Conservation (phyloP, 345 rosid genomes). For the Syzygium aqueum region DNA sequence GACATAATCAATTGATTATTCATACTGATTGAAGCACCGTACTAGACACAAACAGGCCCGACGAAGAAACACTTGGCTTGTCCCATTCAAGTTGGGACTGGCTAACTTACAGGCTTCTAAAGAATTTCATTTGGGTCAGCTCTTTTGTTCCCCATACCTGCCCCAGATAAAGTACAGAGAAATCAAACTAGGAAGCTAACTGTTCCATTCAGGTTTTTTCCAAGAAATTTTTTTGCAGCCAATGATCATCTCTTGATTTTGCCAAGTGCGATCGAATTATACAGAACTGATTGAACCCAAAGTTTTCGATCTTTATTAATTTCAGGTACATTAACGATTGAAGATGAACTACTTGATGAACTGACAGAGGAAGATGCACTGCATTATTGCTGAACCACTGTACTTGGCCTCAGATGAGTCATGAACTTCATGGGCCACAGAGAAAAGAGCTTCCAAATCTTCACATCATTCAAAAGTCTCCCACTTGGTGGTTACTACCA, state of each 20-base stretch:
- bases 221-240: background rate
- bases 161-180: background rate
- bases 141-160: background rate
- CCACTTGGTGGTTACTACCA: conserved; percentile 36
- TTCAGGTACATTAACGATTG: background rate
- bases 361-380: background rate
- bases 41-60: background rate
- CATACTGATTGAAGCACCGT: background rate
- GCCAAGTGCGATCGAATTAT: background rate
- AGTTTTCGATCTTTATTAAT: background rate
- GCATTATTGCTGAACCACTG: background rate
- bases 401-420: background rate
- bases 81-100: background rate
- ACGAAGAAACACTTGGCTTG: background rate
- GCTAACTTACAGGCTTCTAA: background rate
- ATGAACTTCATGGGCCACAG: background rate
- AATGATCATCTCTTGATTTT: background rate
- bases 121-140: background rate
- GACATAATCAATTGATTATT: background rate
- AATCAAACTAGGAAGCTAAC: background rate
- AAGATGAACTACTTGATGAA: background rate
- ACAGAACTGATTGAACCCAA: background rate
- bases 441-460: background rate
- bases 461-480: conserved; percentile 41
- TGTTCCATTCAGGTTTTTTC: background rate